Evolutionary conservation across 257 asterid genomes (phyloP).

Genomic region (Scutellaria galericulata): DNA sequence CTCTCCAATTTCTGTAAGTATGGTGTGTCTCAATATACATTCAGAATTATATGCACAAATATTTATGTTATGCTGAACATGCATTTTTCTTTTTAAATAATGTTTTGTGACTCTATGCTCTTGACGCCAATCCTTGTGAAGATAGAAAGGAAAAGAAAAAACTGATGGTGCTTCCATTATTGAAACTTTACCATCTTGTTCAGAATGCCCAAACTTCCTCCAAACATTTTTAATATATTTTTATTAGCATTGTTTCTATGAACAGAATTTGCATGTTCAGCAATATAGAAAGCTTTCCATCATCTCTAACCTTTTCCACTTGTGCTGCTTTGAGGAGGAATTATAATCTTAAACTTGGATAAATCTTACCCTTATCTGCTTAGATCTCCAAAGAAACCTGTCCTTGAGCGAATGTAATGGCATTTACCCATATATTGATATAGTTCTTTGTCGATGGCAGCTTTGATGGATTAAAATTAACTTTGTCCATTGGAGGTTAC

Average conservation of each 20-base stretch:
- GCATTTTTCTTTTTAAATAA: background rate
- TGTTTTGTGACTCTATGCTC: background rate
- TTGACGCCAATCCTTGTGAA: constrained; percentile 8
- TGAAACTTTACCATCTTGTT: constrained; percentile 2
- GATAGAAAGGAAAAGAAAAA: background rate
- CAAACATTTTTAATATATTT: background rate
- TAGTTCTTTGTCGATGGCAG: background rate
- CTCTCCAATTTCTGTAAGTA: constrained; percentile 2
- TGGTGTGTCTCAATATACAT: background rate
- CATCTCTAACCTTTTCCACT: background rate
- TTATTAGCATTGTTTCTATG: constrained; percentile 12
- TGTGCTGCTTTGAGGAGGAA: constrained; percentile 8
- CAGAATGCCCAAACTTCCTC: background rate
- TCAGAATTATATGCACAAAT: background rate
- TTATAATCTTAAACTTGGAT: background rate
- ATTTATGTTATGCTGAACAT: background rate
- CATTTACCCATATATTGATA: background rate
- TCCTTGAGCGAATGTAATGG: background rate
- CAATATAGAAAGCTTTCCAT: background rate
- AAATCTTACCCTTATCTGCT: background rate
- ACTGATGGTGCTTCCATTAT: background rate
- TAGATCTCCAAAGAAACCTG: background rate
- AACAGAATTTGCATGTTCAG: constrained; percentile 8
- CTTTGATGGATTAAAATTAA: background rate
- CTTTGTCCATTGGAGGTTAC: background rate